These are phyloP conservation scores for Sporisorium reilianum DNA, from an alignment of 1,284 basidiomycete genomes.

Conservation along the genomic window DNA sequence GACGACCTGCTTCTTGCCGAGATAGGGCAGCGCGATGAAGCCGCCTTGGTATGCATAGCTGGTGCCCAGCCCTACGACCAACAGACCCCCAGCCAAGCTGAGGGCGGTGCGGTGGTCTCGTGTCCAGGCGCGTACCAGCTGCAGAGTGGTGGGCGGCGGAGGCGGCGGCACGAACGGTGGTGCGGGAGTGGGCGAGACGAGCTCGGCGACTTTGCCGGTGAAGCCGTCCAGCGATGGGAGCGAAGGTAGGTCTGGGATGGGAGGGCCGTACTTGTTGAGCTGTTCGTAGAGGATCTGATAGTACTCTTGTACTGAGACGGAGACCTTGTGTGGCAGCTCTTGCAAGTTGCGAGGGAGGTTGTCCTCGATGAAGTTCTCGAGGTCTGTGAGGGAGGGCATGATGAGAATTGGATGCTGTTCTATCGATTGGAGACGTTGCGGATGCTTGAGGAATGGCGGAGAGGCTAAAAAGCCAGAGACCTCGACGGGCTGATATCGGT, in stretches of 20 bases:
- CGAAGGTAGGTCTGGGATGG: constrained; percentile 40
- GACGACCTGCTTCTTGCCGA: constrained; percentile 36
- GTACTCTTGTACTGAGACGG: constrained; percentile 53
- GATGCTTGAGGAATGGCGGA: no score
- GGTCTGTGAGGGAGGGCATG: constrained; percentile 61
- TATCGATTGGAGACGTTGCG: background rate
- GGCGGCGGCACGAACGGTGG: constrained; percentile 43
- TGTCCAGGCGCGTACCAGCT: constrained; percentile 32
- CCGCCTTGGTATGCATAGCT: constrained; percentile 39
- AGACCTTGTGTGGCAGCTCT: constrained; percentile 57
- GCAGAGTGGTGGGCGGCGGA: constrained; percentile 41
- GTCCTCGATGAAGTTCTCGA: constrained; percentile 62
- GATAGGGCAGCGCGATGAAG: constrained; percentile 35
- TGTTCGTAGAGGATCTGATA: constrained; percentile 54
- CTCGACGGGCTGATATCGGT: background rate
- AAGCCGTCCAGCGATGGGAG: constrained; percentile 48
- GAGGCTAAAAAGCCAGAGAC: background rate
- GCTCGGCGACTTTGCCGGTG: constrained; percentile 34
- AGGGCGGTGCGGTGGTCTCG: constrained; percentile 23
- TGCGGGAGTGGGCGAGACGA: constrained; percentile 31
- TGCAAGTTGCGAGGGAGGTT: constrained; percentile 54
- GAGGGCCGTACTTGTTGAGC: constrained; percentile 58
- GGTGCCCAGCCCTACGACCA: constrained; percentile 48
- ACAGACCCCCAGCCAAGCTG: constrained; percentile 28
- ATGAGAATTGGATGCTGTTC: background rate